Evolutionary conservation across 2,329 filamentous ascomycete genomes (phyloP).

Genomic region (Fusarium siculi): DNA sequence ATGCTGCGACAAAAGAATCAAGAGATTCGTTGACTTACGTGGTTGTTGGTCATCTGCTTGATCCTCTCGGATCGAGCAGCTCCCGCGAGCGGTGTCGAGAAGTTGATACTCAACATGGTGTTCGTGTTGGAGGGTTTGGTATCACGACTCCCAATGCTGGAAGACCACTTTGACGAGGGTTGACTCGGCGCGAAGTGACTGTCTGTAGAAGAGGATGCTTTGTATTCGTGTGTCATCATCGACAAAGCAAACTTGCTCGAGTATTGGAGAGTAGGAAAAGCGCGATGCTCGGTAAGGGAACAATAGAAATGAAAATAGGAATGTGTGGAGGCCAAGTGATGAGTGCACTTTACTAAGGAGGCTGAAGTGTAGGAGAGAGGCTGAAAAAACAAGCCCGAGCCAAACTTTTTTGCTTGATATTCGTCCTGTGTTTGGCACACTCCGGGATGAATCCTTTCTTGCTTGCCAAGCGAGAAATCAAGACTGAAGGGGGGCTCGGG

Average conservation of each 20-base stretch:
- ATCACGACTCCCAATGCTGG: conserved; percentile 24
- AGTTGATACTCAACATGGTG: conserved; percentile 53
- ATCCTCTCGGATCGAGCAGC: conserved; percentile 50
- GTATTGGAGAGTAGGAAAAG: background rate
- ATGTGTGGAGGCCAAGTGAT: background rate
- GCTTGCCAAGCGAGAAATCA: conserved; percentile 25
- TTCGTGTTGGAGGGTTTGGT: conserved; percentile 27
- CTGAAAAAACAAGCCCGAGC: conserved; percentile 1
- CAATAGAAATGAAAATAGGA: background rate
- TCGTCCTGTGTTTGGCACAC: conserved; percentile 1
- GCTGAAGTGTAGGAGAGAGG: conserved; percentile 16
- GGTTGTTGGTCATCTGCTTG: conserved; percentile 53
- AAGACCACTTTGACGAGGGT: conserved; percentile 30
- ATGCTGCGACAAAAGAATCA: background rate
- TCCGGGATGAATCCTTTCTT: background rate
- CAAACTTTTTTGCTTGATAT: background rate
- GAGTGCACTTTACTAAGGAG: background rate
- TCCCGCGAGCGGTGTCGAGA: conserved; percentile 53
- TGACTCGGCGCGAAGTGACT: conserved; percentile 16
- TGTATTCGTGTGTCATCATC: conserved; percentile 25
- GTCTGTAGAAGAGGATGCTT: conserved; percentile 9
- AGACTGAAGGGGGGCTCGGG: background rate
- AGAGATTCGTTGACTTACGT: conserved; percentile 45
- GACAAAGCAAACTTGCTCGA: background rate
- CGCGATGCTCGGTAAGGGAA: background rate